Evolutionary conservation across 2,329 filamentous ascomycete genomes (phyloP).

Genomic region (Aspergillus pseudoglaucus): DNA sequence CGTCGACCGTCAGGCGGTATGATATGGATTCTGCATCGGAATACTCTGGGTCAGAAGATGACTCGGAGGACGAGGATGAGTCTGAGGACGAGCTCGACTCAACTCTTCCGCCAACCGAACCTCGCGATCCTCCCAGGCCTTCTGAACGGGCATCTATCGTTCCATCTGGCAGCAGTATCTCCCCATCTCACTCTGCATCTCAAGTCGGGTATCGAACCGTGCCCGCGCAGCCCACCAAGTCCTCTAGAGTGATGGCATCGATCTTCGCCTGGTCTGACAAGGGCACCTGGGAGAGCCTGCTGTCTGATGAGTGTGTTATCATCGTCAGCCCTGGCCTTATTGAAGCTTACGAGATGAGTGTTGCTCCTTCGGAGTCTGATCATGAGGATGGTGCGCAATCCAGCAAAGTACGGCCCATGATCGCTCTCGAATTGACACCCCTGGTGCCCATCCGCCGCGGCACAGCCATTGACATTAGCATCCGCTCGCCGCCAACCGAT

Average conservation of each 20-base stretch:
- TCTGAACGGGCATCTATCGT: slow-evolving; percentile 29
- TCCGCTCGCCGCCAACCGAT: slow-evolving; percentile 74
- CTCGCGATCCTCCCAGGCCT: slow-evolving; percentile 35
- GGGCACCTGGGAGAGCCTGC: slow-evolving; percentile 55
- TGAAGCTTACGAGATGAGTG: slow-evolving; percentile 54
- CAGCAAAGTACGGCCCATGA: slow-evolving; percentile 41
- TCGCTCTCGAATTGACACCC: slow-evolving; percentile 81
- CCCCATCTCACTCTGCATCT: slow-evolving; percentile 75
- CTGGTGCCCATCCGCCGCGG: slow-evolving; percentile 84
- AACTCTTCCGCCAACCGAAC: slow-evolving; percentile 23
- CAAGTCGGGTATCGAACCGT: slow-evolving; percentile 61
- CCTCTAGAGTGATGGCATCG: slow-evolving; percentile 52
- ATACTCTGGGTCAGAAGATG: slow-evolving; percentile 40
- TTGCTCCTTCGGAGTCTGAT: slow-evolving; percentile 34
- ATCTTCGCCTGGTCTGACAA: slow-evolving; percentile 60
- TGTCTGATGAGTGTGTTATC: slow-evolving; percentile 58
- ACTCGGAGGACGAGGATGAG: slow-evolving; percentile 48
- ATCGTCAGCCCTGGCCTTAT: slow-evolving; percentile 59
- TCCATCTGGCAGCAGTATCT: slow-evolving; percentile 53
- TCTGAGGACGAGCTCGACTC: slow-evolving; percentile 40
- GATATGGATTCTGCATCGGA: slow-evolving; percentile 42
- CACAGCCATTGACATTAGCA: slow-evolving; percentile 87
- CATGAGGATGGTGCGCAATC: slow-evolving; percentile 14
- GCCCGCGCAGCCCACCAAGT: slow-evolving; percentile 40
- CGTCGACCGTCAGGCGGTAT: slow-evolving; percentile 51